Base-by-base conservation (phyloP, 2,329 filamentous ascomycete species). In the Epichloe amarillans region DNA sequence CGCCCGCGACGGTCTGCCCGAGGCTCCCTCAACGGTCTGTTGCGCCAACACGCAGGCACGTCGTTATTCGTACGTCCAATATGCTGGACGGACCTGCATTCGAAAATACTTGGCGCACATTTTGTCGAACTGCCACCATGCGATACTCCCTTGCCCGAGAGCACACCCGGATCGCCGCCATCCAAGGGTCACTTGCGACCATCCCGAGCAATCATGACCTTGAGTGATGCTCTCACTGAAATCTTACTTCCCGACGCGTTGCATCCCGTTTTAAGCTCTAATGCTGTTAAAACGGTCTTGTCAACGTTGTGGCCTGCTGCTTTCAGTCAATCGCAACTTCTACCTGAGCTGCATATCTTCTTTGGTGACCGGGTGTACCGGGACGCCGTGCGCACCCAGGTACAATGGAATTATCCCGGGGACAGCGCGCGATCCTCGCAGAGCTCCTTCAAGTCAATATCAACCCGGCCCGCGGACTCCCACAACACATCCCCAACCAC, bases 81-180 rank as follows among this genome's bases (percentile, higher is more conserved):
- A 44, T 72, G 69, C 58, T 81, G 77, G 77, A 79, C 72, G 15
- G 76, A 79, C 50, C 51, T 67, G 1, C 77, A 81, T 53, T 58
- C 67, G 10, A 60, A 65, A 42, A 62, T 79, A 2, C 72, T 80
- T 5, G 70, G 69, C 23, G 72, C 67, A 15, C 62, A 62, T 42
- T 80, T 78, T 62, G 53, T 62, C 26, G 64, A 72, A 56, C 64
- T 68, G 14, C 66, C 71, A 15, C 59, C 68, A 5, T 69, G 71
- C 58, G 62, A 64, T 38, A 68, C 61, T 5, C 72, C 73, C 2
- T 58, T 67, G 3, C 73, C 74, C 1, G 55, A 55, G 12, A 58
- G 61, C 14, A 43, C 61, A 5, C 58, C 62, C 21, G 60, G 61
- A 17, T 61, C 67, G 37, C 62, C 65, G 30, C 66, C 69, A 10